Evolutionary conservation across 306 rosid genomes (phyloP).

Genomic region (Adenanthera pavonina): DNA sequence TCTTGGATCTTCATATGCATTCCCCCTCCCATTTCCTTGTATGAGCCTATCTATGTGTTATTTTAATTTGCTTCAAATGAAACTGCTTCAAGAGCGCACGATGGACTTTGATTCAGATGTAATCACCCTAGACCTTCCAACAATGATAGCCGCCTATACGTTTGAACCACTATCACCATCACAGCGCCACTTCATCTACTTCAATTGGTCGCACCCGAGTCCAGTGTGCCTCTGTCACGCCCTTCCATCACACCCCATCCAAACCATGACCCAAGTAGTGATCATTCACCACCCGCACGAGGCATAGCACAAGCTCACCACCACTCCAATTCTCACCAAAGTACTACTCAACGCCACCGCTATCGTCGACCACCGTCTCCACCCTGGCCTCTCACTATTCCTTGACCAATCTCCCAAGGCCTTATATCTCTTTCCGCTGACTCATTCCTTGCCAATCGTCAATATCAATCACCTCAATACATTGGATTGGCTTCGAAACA

Average conservation of each 20-base stretch:
- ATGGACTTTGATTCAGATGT: constrained; percentile 41
- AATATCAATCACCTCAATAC: constrained; percentile 40
- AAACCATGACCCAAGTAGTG: constrained; percentile 56
- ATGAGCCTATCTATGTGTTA: too few relatives aligned
- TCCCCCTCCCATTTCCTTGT: too few relatives aligned
- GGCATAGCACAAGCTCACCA: constrained; percentile 87
- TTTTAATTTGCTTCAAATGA: too few relatives aligned
- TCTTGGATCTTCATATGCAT: too few relatives aligned
- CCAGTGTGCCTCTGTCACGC: constrained; percentile 83
- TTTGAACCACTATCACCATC: constrained; percentile 8
- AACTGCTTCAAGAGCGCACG: neutral
- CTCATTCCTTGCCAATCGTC: constrained; percentile 59
- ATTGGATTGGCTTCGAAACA: neutral
- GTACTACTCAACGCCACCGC: constrained; percentile 72
- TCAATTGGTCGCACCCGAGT: constrained; percentile 64
- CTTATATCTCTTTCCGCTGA: constrained; percentile 77
- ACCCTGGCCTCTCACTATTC: constrained; percentile 54
- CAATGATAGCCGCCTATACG: neutral
- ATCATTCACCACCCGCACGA: constrained; percentile 95
- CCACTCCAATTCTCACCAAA: constrained; percentile 76
- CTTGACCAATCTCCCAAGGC: constrained; percentile 65
- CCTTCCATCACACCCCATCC: constrained; percentile 75
- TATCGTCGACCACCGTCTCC: constrained; percentile 76
- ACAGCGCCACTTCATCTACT: constrained; percentile 55
- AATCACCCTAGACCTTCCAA: constrained; percentile 17